Percentiles rank a stretch among this genome's conserved stretches.
These are phyloP conservation scores for Sporothrix pallida DNA, from an alignment of 2,329 filamentous ascomycete genomes.

Conservation along the genomic window DNA sequence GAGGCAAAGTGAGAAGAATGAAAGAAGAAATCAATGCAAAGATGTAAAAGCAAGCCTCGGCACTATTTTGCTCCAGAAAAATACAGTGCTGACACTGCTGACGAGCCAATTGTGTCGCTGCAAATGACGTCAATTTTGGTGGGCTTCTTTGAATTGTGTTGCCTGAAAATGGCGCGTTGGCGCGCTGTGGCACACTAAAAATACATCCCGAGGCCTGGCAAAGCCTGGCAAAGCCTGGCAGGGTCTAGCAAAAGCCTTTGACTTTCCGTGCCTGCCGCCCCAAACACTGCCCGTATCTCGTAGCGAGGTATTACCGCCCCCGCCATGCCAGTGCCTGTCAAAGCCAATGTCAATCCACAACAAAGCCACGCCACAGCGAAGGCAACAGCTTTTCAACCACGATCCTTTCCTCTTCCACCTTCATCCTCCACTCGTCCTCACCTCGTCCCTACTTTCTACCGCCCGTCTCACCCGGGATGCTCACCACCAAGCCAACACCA, in stretches of 20 bases:
- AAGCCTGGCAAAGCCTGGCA: background rate
- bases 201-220: background rate
- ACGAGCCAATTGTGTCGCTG: background rate
- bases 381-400: constrained; percentile 5
- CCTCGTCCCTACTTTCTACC: background rate
- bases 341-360: background rate
- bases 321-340: background rate
- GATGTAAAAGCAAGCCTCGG: constrained; percentile 10
- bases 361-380: background rate
- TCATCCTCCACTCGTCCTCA: too few species aligned
- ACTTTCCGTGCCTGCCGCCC: background rate
- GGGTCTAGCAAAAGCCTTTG: background rate
- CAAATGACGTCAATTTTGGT: constrained; percentile 16
- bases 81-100: background rate
- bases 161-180: background rate
- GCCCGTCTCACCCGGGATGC: background rate
- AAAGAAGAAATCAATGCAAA: too few species aligned
- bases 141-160: background rate
- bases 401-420: background rate
- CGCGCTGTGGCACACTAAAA: constrained; percentile 21
- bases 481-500: background rate
- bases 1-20: background rate
- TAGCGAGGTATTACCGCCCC: background rate
- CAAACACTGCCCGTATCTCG: too few species aligned
- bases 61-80: background rate